phyloP scores from a whole-genome alignment of 768 basidiomycete species.

The Leccinellum albellum region DNA sequence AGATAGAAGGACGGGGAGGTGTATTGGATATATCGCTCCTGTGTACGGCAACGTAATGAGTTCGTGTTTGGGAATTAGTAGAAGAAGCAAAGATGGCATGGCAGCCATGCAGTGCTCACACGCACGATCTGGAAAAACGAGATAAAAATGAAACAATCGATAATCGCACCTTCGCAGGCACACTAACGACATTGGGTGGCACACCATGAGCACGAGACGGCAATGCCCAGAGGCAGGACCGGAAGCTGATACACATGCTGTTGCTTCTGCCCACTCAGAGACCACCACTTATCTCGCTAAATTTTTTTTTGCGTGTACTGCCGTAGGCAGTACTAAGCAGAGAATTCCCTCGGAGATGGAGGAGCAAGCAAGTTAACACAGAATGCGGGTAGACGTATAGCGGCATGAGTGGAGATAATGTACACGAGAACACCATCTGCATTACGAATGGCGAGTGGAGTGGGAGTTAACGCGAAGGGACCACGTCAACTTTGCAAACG shows the following conservation, averaged over 20 bases:
- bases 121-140: slow-evolving; percentile 8
- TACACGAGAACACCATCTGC: slow-evolving; percentile 4
- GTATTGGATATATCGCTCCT: slow-evolving; percentile 6
- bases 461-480: slow-evolving; percentile 7
- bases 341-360: slow-evolving; percentile 24
- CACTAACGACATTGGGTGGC: slow-evolving; percentile 1
- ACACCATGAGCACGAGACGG: slow-evolving; percentile 15
- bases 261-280: slow-evolving; percentile 29
- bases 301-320: slow-evolving; percentile 13
- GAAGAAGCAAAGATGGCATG: slow-evolving; percentile 22
- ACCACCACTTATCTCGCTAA: slow-evolving; percentile 26
- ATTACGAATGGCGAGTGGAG: slow-evolving; percentile 2
- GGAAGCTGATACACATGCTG: slow-evolving; percentile 23
- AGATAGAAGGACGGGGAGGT: slow-evolving; percentile 10
- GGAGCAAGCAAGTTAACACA: neutral
- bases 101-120: slow-evolving; percentile 17
- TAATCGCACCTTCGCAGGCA: slow-evolving; percentile 14
- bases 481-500: slow-evolving; percentile 2
- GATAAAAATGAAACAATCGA: slow-evolving; percentile 16
- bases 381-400: neutral
- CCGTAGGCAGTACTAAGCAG: neutral
- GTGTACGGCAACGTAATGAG: slow-evolving; percentile 23
- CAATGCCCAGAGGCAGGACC: slow-evolving; percentile 25
- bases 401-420: slow-evolving; percentile 1
- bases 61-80: slow-evolving; percentile 15